Evolutionary conservation across 2,329 filamentous ascomycete genomes (phyloP).

Genomic region (Verticillium isaacii): DNA sequence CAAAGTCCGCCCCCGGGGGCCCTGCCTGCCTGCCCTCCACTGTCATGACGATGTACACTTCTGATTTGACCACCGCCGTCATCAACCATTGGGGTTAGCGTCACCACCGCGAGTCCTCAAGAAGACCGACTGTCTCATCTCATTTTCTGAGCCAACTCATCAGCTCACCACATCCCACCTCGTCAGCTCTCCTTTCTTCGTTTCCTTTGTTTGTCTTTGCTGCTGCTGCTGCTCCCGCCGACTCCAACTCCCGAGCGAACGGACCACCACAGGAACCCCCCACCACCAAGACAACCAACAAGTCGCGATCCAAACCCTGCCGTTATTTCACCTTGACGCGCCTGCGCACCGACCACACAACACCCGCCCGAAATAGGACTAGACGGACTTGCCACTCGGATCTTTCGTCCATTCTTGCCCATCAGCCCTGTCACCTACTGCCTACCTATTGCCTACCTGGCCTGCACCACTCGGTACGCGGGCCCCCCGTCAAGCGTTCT

Average conservation of each 20-base stretch:
- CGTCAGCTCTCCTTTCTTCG: background rate
- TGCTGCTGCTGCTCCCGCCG: background rate
- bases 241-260: background rate
- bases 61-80: background rate
- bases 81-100: background rate
- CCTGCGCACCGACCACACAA: background rate
- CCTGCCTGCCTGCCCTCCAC: background rate
- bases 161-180: background rate
- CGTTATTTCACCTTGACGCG: background rate
- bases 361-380: background rate
- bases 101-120: background rate
- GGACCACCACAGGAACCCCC: background rate
- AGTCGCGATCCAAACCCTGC: background rate
- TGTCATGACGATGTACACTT: background rate
- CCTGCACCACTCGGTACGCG: background rate
- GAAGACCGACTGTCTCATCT: background rate
- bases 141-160: background rate
- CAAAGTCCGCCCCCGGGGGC: background rate
- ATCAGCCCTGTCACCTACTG: background rate
- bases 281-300: background rate
- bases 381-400: background rate
- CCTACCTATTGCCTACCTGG: background rate
- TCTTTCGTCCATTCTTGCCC: background rate
- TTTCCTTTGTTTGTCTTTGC: background rate
- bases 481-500: background rate